Base-by-base conservation (phyloP, 495 filamentous ascomycete species). In the Penicillium simplicissimum region DNA sequence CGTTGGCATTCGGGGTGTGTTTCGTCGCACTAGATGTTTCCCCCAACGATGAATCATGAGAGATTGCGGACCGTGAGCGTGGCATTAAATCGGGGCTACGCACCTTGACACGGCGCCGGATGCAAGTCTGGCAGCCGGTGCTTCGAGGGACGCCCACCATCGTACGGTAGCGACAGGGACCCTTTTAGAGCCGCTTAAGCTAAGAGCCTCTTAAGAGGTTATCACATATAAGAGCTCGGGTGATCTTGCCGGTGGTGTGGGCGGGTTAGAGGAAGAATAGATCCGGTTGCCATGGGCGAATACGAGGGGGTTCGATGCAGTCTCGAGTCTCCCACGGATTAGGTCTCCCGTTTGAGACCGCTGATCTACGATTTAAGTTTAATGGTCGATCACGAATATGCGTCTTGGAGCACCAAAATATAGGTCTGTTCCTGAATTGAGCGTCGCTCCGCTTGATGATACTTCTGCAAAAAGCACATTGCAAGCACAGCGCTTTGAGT, bases 1-100 rank as follows among this genome's bases (percentile, higher is more conserved):
- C 68, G 65, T 1, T 62, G 58, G 53, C 76, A 79, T 64, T 62
- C 59, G 49, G 70, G 70, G 6, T 53, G 61, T 21, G 52, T 59
- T 61, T 74, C 57, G 51, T 59, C 57, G 57, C 57, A 59, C 57
- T 59, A 42, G 15, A 31, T 31, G n/a, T n/a, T n/a, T 31, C 6
- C 28, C 28, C 28, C 3, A 31, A 7, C 3, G 28, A 31, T 31
- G n/a, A n/a, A n/a, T n/a, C n/a, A n/a, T n/a, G 28, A 31, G 28
- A 31, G 28, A 3, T 25, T 31, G 28, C 28, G 3, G 9, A 1
- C 5, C 5, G 33, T 54, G 52, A n/a, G n/a, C 34, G 52, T 21
- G 52, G 31, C 52, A 23, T 45, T 45, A 40, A 19, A 17, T 21
- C 3, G 17, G 10, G 9, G n/a, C n/a, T 10, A 34, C 33, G 28